Conservation (phyloP, 768 basidiomycete species). For the Wakefieldia striispora region DNA sequence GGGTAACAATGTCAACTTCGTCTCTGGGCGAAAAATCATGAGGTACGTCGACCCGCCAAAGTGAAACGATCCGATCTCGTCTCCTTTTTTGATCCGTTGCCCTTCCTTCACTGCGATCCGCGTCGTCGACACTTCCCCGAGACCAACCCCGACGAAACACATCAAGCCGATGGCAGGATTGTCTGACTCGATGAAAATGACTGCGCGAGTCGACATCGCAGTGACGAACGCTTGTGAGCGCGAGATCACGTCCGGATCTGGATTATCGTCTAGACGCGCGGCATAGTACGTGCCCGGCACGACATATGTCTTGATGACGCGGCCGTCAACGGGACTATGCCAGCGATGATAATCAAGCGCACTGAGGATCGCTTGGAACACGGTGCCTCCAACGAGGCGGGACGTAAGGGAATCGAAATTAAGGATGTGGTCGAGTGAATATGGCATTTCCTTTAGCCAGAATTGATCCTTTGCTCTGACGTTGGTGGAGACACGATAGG, state of each 20-base stretch:
- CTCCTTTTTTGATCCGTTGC: slow-evolving; percentile 47
- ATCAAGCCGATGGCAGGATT: slow-evolving; percentile 54
- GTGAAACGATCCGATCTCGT: slow-evolving; percentile 61
- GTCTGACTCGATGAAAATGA: slow-evolving; percentile 59
- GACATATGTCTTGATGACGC: slow-evolving; percentile 38
- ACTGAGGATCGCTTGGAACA: slow-evolving; percentile 58
- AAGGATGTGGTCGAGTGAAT: slow-evolving; percentile 59
- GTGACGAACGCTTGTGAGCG: slow-evolving; percentile 38
- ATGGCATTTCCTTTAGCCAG: slow-evolving; percentile 62
- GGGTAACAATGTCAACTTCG: slow-evolving; percentile 18
- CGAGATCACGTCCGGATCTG: slow-evolving; percentile 25
- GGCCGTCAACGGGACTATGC: slow-evolving; percentile 56
- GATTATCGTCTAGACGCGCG: slow-evolving; percentile 28
- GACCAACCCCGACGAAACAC: slow-evolving; percentile 59
- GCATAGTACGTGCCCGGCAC: slow-evolving; percentile 54
- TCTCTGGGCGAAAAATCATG: slow-evolving; percentile 42
- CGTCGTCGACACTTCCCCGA: slow-evolving; percentile 64
- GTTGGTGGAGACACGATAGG: slow-evolving; percentile 40
- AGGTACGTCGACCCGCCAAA: slow-evolving; percentile 58
- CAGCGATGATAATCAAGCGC: slow-evolving; percentile 60
- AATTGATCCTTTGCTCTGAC: slow-evolving; percentile 46
- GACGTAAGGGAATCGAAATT: slow-evolving; percentile 37
- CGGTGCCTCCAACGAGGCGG: slow-evolving; percentile 48
- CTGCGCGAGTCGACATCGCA: slow-evolving; percentile 48
- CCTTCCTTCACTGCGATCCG: slow-evolving; percentile 47